Evolutionary conservation across 768 basidiomycete species (phyloP), one percentile per base, ranked within the genome.

Genomic region (Crassisporium funariophilum): DNA sequence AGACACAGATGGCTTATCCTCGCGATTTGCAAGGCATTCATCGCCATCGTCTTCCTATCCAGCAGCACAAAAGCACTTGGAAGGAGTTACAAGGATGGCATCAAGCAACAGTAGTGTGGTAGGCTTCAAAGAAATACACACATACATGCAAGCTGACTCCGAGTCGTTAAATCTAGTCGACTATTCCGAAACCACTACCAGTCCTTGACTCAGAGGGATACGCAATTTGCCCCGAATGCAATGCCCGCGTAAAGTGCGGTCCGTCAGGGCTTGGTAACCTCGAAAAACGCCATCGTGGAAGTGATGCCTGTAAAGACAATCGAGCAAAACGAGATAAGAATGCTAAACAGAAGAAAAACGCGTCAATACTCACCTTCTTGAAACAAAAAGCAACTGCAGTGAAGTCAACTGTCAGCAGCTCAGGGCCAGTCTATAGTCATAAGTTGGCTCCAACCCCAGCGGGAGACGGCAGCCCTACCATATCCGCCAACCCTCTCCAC

Each of bases 351-450:
- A 44, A 41, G 27, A 40, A 46, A 34, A 21, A 51, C 5, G 22
- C 16, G 16, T 49, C 41, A 11, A 47, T 56, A 22, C 33, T 50
- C 38, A 20, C 19, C 25, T 54, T 54, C 20, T 35, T 54, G 35
- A 50, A 46, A 38, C 41, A 27, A 17, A 53, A 50, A 35, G 29
- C 39, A 2, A 15, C 41, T 6, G 4, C 17, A 10, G 52, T 53
- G n/a, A 54, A 50, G 20, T 49, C 57, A 16, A 58, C 54, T 3
- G 49, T 49, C 23, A 25, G 15, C 19, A 24, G 20, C 21, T 5
- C 40, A 12, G 15, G 19, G 16, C 20, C 46, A n/a, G 24, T 44
- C 29, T n/a, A 40, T 36, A 36, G 42, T 44, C 34, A 33, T 9
- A 21, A 29, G 27, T 29, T 29, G 27, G 27, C 8, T 29, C 27